These are phyloP conservation scores for Clarireedia homoeocarpa DNA, from an alignment of 2,329 filamentous ascomycete genomes.

Conservation along the genomic window DNA sequence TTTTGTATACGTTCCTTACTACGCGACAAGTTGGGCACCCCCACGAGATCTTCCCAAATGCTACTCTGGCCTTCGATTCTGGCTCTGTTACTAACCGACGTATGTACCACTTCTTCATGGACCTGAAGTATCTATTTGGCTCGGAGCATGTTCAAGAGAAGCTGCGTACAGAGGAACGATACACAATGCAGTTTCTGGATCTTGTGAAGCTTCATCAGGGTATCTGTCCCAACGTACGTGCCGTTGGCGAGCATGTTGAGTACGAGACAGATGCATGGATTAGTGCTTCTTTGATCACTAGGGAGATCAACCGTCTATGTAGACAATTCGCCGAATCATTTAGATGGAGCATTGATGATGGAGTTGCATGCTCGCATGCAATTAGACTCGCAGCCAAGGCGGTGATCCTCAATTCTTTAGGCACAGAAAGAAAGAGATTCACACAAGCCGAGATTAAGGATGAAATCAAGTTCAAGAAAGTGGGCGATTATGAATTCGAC, in stretches of 20 bases:
- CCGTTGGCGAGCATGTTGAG: conserved; percentile 91
- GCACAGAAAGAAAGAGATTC: conserved; percentile 81
- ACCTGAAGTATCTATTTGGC: conserved; percentile 83
- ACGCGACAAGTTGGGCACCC: conserved; percentile 93
- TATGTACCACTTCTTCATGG: conserved; percentile 96
- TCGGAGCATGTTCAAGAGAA: conserved; percentile 83
- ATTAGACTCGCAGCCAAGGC: conserved; percentile 71
- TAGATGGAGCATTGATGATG: conserved; percentile 49
- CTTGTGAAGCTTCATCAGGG: conserved; percentile 94
- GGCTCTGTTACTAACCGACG: conserved; percentile 91
- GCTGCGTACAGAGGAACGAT: conserved; percentile 74
- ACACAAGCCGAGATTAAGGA: conserved; percentile 81
- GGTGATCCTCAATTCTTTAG: conserved; percentile 82
- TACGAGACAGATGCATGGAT: conserved; percentile 99
- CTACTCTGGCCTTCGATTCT: conserved; percentile 85
- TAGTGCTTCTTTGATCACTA: conserved; percentile 84
- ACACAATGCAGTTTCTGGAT: conserved; percentile 90
- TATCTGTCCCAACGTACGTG: conserved; percentile 88
- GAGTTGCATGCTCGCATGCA: conserved; percentile 33
- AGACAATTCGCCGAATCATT: conserved; percentile 85
- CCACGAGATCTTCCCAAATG: conserved; percentile 76
- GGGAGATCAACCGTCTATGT: conserved; percentile 90
- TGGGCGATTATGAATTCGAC: conserved; percentile 77
- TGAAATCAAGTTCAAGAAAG: conserved; percentile 71
- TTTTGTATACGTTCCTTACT: conserved; percentile 94